A percentile compares a stretch with the other conserved stretches of the same genome.
Evolutionary conservation across 1,284 basidiomycete species (phyloP).

Genomic region (Cerioporus squamosus): DNA sequence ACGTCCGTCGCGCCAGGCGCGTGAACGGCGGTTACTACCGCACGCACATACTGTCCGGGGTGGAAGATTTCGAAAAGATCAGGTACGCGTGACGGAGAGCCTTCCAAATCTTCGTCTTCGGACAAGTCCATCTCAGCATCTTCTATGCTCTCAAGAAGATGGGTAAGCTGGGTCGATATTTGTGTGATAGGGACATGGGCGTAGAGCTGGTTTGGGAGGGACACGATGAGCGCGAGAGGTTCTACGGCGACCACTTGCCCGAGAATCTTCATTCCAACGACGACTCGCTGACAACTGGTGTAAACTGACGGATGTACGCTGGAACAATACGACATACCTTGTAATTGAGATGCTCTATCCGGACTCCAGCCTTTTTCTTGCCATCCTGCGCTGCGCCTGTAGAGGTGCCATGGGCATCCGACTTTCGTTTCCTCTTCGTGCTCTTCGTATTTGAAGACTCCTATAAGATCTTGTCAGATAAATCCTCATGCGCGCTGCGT

Average conservation of each 20-base stretch:
- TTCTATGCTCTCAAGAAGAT: slow-evolving; percentile 65
- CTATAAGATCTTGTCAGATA: slow-evolving; percentile 33
- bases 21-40: slow-evolving; percentile 74
- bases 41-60: slow-evolving; percentile 87
- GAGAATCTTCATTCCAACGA: slow-evolving; percentile 86
- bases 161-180: slow-evolving; percentile 86
- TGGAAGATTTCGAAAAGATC: slow-evolving; percentile 79
- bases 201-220: slow-evolving; percentile 93
- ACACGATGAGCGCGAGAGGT: slow-evolving; percentile 90
- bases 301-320: background rate
- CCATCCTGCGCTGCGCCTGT: slow-evolving; percentile 38
- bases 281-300: slow-evolving; percentile 63
- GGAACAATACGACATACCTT: slow-evolving; percentile 58
- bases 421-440: slow-evolving; percentile 55
- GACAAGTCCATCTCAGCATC: slow-evolving; percentile 51
- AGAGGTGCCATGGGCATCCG: slow-evolving; percentile 47
- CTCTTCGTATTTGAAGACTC: slow-evolving; percentile 36
- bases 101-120: slow-evolving; percentile 46
- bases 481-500: background rate
- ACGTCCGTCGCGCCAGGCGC: slow-evolving; percentile 62
- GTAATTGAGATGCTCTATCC: slow-evolving; percentile 94
- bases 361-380: slow-evolving; percentile 49
- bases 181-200: slow-evolving; percentile 96
- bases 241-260: slow-evolving; percentile 88
- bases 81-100: slow-evolving; percentile 48